Conservation (phyloP, 257 asterid species). For the Cordia subcordata region DNA sequence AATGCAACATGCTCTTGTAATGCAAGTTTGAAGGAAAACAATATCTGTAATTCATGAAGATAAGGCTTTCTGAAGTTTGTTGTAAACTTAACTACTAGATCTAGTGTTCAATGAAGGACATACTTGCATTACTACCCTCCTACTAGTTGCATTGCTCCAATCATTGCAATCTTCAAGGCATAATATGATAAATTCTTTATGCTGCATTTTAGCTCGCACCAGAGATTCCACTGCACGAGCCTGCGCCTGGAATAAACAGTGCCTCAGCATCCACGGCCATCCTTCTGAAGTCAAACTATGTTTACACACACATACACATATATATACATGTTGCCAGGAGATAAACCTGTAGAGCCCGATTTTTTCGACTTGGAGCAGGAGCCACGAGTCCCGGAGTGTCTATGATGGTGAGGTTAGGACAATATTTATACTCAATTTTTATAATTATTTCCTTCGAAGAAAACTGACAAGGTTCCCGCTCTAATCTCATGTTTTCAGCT, state of each 20-base stretch:
- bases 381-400: slow-evolving; percentile 97
- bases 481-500: slow-evolving; percentile 95
- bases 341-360: slow-evolving; percentile 80
- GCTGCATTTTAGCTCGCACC: slow-evolving; percentile 96
- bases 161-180: slow-evolving; percentile 98
- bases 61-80: background rate
- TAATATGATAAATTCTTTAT: slow-evolving; percentile 85
- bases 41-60: too few relatives aligned
- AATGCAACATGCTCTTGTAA: too few relatives aligned
- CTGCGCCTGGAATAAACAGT: slow-evolving; percentile 53
- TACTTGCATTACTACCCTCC: slow-evolving; percentile 98
- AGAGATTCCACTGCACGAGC: slow-evolving; percentile 94
- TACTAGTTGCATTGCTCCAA: slow-evolving; percentile 94
- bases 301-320: too few relatives aligned
- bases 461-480: slow-evolving; percentile 70
- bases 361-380: slow-evolving; percentile 89
- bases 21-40: too few relatives aligned
- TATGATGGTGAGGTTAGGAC: slow-evolving; percentile 89
- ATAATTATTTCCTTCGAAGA: slow-evolving; percentile 84
- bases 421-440: slow-evolving; percentile 72
- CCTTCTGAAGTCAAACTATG: slow-evolving; percentile 14
- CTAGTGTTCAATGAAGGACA: slow-evolving; percentile 5
- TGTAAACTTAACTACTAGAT: background rate
- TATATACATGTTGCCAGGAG: slow-evolving; percentile 2
- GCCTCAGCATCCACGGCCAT: slow-evolving; percentile 20